Evolutionary conservation across 139 green algal species (phyloP), one percentile per base, ranked within the genome.

Genomic region (Cymbomonas tetramitiformis): DNA sequence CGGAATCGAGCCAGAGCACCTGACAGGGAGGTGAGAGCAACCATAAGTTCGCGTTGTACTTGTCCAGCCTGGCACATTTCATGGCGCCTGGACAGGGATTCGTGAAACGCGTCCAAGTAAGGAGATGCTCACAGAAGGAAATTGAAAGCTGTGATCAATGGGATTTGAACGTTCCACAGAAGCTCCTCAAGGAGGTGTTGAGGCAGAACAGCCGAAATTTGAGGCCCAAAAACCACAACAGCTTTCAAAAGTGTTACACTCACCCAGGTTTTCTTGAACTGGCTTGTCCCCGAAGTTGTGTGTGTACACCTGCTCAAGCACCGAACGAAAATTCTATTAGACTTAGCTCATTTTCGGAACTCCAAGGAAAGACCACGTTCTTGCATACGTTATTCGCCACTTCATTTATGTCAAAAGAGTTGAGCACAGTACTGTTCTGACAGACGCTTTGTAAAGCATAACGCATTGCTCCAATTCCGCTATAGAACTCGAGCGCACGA

Each of bases 11-110:
- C n/a, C n/a, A n/a, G n/a, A n/a, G n/a, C n/a, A n/a, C n/a, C 62
- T 86, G 79, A 59, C 79, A 87, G n/a, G 79, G 79, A 3, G 79
- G 79, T 19, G 79, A 70, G 26, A 87, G 56, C 59, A 87, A 31
- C 79, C 79, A 87, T 0, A 81, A 2, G 12, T 78, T 40, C 29
- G 78, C 75, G 4, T 6, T 49, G 31, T 70, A 68, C n/a, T 25
- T 19, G 29, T 80, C 75, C 30, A 86, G 56, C 30, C 28, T 23
- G n/a, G 18, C 38, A 18, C n/a, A n/a, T n/a, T n/a, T n/a, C n/a
- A n/a, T n/a, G n/a, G n/a, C n/a, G n/a, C n/a, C n/a, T n/a, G n/a
- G n/a, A n/a, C n/a, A n/a, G n/a, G n/a, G n/a, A n/a, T n/a, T n/a
- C n/a, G n/a, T n/a, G n/a, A n/a, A n/a, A n/a, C n/a, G n/a, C n/a